Percentiles rank a stretch among this genome's conserved stretches.
phyloP scores from a whole-genome alignment of 257 asterid species.

The Parsonsia alboflavescens region DNA sequence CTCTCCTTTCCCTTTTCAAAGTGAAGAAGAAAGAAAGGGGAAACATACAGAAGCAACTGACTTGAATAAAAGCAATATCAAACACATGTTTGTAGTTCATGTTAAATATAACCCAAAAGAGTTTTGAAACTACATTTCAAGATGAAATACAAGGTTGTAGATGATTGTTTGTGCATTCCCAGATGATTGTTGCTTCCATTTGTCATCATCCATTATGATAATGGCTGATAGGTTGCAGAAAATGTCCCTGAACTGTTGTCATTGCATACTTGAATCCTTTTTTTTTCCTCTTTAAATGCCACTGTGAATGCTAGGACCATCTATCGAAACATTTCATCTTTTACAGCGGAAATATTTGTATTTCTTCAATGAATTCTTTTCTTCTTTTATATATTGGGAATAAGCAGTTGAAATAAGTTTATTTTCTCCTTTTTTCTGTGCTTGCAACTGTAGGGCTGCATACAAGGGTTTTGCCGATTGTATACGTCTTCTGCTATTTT shows the following conservation, averaged over 20 bases:
- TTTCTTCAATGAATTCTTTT: background rate
- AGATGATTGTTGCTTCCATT: background rate
- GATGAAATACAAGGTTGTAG: background rate
- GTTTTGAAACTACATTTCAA: background rate
- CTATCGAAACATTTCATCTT: background rate
- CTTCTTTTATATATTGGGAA: background rate
- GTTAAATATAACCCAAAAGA: no score
- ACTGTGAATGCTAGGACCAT: background rate
- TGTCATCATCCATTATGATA: background rate
- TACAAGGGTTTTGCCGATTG: slow-evolving; percentile 96
- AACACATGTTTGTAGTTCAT: background rate
- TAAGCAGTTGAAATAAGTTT: slow-evolving; percentile 3
- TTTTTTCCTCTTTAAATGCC: background rate
- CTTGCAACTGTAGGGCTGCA: slow-evolving; percentile 73
- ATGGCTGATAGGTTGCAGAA: background rate
- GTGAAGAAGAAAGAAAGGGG: background rate
- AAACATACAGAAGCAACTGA: background rate
- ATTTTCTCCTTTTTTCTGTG: background rate
- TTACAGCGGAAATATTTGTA: background rate
- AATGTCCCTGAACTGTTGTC: background rate
- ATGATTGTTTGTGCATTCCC: background rate
- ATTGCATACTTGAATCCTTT: background rate
- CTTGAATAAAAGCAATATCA: background rate
- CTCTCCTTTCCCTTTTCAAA: background rate
- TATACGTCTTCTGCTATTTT: slow-evolving; percentile 85